These are phyloP conservation scores for Tetracladium maxilliforme DNA, from an alignment of 2,329 filamentous ascomycete species.

Conservation along the genomic window DNA sequence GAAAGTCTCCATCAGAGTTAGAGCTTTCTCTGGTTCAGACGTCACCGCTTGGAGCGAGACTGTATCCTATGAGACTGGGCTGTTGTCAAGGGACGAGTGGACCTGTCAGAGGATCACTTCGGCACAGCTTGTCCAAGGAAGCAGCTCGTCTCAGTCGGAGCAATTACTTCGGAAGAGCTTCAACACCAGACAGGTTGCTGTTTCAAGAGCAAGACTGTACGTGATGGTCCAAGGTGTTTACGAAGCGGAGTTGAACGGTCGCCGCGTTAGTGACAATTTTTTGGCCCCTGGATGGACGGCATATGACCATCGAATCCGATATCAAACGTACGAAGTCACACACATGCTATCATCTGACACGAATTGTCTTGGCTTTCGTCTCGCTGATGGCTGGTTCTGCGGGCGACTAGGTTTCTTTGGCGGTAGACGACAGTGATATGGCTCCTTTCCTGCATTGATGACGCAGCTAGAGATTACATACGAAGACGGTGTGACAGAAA, in stretches of 20 bases:
- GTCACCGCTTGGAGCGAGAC: slow-evolving; percentile 8
- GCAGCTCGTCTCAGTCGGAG: slow-evolving; percentile 21
- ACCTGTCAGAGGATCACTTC: slow-evolving; percentile 9
- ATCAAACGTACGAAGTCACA: slow-evolving; percentile 34
- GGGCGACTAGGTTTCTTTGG: slow-evolving; percentile 18
- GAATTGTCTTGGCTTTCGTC: slow-evolving; percentile 24
- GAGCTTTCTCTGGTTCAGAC: slow-evolving; percentile 12
- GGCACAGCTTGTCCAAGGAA: too few species aligned
- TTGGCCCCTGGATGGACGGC: slow-evolving; percentile 36
- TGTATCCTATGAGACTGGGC: slow-evolving; percentile 21
- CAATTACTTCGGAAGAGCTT: slow-evolving; percentile 20
- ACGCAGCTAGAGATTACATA: slow-evolving; percentile 13
- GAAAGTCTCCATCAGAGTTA: slow-evolving; percentile 12
- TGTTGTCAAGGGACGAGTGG: slow-evolving; percentile 18
- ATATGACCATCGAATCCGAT: slow-evolving; percentile 30
- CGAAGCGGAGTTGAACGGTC: slow-evolving; percentile 29
- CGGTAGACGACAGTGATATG: slow-evolving; percentile 14
- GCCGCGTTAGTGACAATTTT: slow-evolving; percentile 19
- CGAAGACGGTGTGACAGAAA: slow-evolving; percentile 3
- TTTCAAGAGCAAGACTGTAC: slow-evolving; percentile 15
- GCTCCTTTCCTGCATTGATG: slow-evolving; percentile 16
- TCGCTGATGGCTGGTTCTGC: slow-evolving; percentile 34
- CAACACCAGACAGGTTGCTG: slow-evolving; percentile 3
- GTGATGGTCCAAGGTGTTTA: slow-evolving; percentile 22
- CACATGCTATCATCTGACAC: slow-evolving; percentile 15